These are phyloP conservation scores for Madurella fahalii DNA, from an alignment of 2,329 filamentous ascomycete species.

Conservation along the genomic window DNA sequence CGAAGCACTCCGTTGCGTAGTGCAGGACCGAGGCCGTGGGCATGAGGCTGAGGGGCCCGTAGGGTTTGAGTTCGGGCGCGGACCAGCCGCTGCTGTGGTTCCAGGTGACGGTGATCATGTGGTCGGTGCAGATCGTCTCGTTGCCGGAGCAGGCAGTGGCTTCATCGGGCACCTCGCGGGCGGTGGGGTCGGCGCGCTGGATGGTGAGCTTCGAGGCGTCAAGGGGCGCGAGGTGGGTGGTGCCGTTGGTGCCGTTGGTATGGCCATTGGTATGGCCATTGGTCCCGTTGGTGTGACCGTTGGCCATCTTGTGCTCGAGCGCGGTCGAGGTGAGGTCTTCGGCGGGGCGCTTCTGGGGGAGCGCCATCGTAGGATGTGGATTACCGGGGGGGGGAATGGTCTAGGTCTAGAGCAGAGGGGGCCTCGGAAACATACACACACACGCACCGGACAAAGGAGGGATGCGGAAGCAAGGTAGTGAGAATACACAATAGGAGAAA, in stretches of 20 bases:
- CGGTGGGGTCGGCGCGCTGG: slow-evolving; percentile 44
- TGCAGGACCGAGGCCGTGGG: slow-evolving; percentile 78
- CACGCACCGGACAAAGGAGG: slow-evolving; percentile 4
- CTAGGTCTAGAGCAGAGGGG: too few species aligned
- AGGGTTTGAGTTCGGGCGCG: slow-evolving; percentile 69
- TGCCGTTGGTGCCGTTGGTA: slow-evolving; percentile 23
- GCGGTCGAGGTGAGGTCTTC: slow-evolving; percentile 26
- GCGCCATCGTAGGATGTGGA: slow-evolving; percentile 1
- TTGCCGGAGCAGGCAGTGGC: slow-evolving; percentile 43
- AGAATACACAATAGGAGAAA: neutral
- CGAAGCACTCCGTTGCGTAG: slow-evolving; percentile 90
- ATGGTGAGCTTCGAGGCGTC: slow-evolving; percentile 60
- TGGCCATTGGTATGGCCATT: slow-evolving; percentile 22
- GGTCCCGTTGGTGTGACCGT: slow-evolving; percentile 20
- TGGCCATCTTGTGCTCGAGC: slow-evolving; percentile 41
- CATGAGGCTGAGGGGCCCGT: slow-evolving; percentile 71
- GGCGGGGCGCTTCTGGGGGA: slow-evolving; percentile 14
- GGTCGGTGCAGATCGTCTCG: slow-evolving; percentile 68
- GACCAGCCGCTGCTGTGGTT: slow-evolving; percentile 63
- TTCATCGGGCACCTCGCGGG: slow-evolving; percentile 50
- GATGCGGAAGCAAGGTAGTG: neutral
- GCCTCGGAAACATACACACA: too few species aligned
- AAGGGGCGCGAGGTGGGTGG: slow-evolving; percentile 38
- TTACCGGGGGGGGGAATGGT: neutral
- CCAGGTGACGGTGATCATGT: slow-evolving; percentile 80